These are phyloP conservation scores for Gossypium australe DNA, from an alignment of 345 rosid genomes.

Conservation along the genomic window DNA sequence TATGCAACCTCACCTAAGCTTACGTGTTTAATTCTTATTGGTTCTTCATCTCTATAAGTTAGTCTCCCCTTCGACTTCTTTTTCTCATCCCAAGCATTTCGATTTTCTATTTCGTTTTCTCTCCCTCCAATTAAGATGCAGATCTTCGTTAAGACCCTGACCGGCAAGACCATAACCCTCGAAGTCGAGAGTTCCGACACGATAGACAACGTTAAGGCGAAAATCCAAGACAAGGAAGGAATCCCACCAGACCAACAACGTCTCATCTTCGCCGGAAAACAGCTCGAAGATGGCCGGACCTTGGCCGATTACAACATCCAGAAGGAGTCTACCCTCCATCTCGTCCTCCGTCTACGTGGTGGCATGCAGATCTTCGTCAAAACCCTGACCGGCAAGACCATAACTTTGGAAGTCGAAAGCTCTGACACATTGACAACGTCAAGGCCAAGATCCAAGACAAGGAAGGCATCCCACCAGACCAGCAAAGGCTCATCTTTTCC, in stretches of 20 bases:
- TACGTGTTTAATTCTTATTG: background rate
- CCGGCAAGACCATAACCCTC: slow-evolving; percentile 34
- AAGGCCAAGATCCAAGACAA: slow-evolving; percentile 44
- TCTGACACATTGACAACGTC: slow-evolving; percentile 42
- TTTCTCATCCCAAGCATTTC: background rate
- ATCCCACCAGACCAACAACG: slow-evolving; percentile 47
- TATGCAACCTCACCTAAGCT: background rate
- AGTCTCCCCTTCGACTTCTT: background rate
- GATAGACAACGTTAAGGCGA: slow-evolving; percentile 38
- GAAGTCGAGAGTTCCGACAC: slow-evolving; percentile 43
- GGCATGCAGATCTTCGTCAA: slow-evolving; percentile 46
- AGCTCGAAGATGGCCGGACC: slow-evolving; percentile 37
- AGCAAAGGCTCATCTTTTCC: slow-evolving; percentile 41
- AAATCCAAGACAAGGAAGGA: slow-evolving; percentile 42
- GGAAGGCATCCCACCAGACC: slow-evolving; percentile 44
- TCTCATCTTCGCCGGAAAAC: slow-evolving; percentile 41
- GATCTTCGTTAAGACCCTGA: slow-evolving; percentile 22
- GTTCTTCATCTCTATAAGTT: background rate
- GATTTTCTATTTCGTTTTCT: background rate
- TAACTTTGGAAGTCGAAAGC: slow-evolving; percentile 39
- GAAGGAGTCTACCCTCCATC: slow-evolving; percentile 34
- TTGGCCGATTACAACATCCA: slow-evolving; percentile 44
- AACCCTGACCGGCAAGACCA: slow-evolving; percentile 39
- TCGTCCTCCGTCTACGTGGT: slow-evolving; percentile 31
- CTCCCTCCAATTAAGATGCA: slow-evolving; percentile 23